Conservation (phyloP, 1,284 basidiomycete species). For the Malassezia vespertilionis region DNA sequence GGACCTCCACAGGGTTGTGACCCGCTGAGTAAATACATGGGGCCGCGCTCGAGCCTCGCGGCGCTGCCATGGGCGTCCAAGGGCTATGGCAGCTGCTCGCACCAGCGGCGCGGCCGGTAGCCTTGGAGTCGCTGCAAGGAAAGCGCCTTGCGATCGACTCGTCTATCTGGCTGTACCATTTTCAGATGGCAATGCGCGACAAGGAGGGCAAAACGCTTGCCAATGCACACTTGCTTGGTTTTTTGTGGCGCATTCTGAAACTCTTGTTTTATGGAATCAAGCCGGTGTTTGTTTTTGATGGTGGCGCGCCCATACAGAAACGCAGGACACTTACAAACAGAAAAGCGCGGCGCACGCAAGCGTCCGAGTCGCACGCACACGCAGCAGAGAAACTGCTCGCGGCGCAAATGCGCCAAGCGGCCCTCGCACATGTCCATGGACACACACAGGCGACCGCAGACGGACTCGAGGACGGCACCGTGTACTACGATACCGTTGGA, state of each 20-base stretch:
- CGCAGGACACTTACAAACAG: conserved; percentile 46
- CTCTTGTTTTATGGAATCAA: conserved; percentile 78
- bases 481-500: conserved; percentile 1
- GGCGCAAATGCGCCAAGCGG: conserved; percentile 82
- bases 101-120: conserved; percentile 46
- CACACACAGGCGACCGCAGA: conserved; percentile 14
- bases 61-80: conserved; percentile 39
- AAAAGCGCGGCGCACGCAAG: conserved; percentile 57
- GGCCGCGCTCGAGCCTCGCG: neutral
- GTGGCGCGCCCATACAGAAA: conserved; percentile 50
- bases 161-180: conserved; percentile 88
- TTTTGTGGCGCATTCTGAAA: conserved; percentile 70
- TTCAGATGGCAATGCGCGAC: conserved; percentile 83
- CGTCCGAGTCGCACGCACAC: conserved; percentile 40
- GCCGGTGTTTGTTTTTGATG: conserved; percentile 82
- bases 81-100: conserved; percentile 47
- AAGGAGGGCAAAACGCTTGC: conserved; percentile 80
- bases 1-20: neutral
- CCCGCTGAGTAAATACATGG: neutral
- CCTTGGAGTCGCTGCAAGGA: conserved; percentile 46
- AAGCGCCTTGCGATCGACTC: conserved; percentile 64
- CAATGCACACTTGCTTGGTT: conserved; percentile 91
- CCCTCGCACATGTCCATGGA: conserved; percentile 57
- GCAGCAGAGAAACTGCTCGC: conserved; percentile 73
- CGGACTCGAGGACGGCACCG: neutral